Conservation (phyloP, 2,329 filamentous ascomycete species). For the Xylaria sp. region DNA sequence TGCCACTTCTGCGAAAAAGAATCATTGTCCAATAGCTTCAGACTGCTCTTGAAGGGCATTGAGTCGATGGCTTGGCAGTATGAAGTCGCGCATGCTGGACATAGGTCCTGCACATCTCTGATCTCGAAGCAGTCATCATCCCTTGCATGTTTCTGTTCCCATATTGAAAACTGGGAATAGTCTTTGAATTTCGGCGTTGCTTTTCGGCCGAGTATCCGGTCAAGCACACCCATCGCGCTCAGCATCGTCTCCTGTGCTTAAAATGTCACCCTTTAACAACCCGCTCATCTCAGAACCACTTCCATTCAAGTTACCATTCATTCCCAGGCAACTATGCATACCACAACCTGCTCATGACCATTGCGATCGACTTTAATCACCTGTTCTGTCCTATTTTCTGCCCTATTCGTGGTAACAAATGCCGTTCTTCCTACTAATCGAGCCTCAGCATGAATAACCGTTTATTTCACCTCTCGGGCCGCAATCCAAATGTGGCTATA, state of each 20-base stretch:
- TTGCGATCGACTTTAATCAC: no score
- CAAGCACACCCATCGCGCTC: no score
- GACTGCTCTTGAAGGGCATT: constrained; percentile 24
- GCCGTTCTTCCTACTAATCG: no score
- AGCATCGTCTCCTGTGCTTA: neutral
- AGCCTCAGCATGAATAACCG: no score
- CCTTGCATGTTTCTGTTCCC: neutral
- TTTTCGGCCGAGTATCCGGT: constrained; percentile 4
- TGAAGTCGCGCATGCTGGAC: constrained; percentile 26
- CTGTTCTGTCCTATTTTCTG: no score
- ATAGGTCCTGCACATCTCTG: constrained; percentile 24
- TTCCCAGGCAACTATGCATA: neutral
- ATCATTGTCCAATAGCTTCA: constrained; percentile 27
- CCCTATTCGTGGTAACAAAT: no score
- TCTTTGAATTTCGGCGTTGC: neutral
- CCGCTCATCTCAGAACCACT: neutral
- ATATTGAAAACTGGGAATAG: neutral
- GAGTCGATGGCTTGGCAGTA: constrained; percentile 27
- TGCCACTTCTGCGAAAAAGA: constrained; percentile 24
- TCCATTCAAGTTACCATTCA: neutral
- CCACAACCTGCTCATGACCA: no score
- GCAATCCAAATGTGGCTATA: no score
- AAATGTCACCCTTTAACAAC: no score
- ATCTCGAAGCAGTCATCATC: constrained; percentile 22
- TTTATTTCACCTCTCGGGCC: no score